phyloP scores from a whole-genome alignment of 768 basidiomycete genomes.

The Lactifluus echinatus region DNA sequence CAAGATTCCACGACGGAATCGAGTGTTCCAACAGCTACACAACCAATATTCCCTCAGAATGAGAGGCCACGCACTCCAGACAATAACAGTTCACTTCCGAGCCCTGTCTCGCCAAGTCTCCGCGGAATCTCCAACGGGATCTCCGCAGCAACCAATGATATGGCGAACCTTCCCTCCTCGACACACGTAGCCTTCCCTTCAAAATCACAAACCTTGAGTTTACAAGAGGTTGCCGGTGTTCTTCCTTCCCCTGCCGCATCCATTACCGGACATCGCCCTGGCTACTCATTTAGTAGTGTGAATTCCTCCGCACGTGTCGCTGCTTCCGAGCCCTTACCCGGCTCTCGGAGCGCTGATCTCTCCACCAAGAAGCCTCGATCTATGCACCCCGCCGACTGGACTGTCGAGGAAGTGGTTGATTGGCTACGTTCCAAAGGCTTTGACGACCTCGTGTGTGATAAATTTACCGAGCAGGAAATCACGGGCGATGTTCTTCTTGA shows the following conservation, averaged over 20 bases:
- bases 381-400: slow-evolving; percentile 65
- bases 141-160: background rate
- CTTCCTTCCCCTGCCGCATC: slow-evolving; percentile 28
- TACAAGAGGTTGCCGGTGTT: slow-evolving; percentile 25
- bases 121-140: slow-evolving; percentile 5
- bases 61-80: background rate
- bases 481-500: slow-evolving; percentile 95
- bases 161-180: background rate
- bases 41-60: slow-evolving; percentile 22
- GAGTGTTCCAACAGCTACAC: slow-evolving; percentile 26
- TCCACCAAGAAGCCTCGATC: slow-evolving; percentile 24
- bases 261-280: slow-evolving; percentile 22
- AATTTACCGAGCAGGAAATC: slow-evolving; percentile 96
- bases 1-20: slow-evolving; percentile 15
- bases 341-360: background rate
- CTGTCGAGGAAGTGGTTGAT: slow-evolving; percentile 77
- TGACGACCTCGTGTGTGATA: slow-evolving; percentile 70
- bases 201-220: slow-evolving; percentile 4
- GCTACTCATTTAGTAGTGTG: slow-evolving; percentile 14
- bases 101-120: slow-evolving; percentile 23
- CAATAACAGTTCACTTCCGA: slow-evolving; percentile 19
- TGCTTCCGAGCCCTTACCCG: background rate
- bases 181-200: slow-evolving; percentile 9
- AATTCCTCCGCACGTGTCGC: slow-evolving; percentile 7
- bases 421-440: slow-evolving; percentile 86